These are phyloP conservation scores for Trametopsis cervina DNA, from an alignment of 768 basidiomycete genomes.

Conservation along the genomic window DNA sequence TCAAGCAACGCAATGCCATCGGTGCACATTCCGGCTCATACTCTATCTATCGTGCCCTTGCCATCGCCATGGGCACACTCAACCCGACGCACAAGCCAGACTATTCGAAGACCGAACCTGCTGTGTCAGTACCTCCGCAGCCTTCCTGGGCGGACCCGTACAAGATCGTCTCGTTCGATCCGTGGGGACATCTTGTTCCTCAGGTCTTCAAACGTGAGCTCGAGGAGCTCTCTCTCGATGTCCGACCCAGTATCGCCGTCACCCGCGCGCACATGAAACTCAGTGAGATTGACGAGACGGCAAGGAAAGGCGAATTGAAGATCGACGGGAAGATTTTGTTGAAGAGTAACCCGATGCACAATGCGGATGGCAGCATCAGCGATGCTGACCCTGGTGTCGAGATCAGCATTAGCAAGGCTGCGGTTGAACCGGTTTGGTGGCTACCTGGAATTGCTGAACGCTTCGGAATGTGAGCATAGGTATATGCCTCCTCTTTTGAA, in stretches of 20 bases:
- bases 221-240: conserved; percentile 66
- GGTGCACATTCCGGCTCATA: conserved; percentile 93
- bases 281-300: conserved; percentile 82
- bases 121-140: conserved; percentile 70
- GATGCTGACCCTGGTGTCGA: conserved; percentile 73
- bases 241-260: conserved; percentile 88
- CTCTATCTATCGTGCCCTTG: conserved; percentile 89
- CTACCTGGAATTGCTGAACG: conserved; percentile 89
- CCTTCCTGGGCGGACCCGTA: conserved; percentile 66
- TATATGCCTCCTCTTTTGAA: no score
- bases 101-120: conserved; percentile 78
- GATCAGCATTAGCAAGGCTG: conserved; percentile 84
- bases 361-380: conserved; percentile 55
- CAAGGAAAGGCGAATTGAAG: conserved; percentile 59
- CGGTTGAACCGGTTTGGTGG: conserved; percentile 96
- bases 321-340: conserved; percentile 83
- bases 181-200: conserved; percentile 86
- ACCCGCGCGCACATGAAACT: conserved; percentile 94
- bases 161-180: conserved; percentile 92
- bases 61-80: conserved; percentile 85
- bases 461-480: conserved; percentile 82
- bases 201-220: conserved; percentile 57
- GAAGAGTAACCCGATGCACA: conserved; percentile 53
- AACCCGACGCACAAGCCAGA: conserved; percentile 76
- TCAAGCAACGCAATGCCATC: conserved; percentile 89